Conservation (phyloP, 352 stramenopile genomes). For the Globisporangium okanoganense region DNA sequence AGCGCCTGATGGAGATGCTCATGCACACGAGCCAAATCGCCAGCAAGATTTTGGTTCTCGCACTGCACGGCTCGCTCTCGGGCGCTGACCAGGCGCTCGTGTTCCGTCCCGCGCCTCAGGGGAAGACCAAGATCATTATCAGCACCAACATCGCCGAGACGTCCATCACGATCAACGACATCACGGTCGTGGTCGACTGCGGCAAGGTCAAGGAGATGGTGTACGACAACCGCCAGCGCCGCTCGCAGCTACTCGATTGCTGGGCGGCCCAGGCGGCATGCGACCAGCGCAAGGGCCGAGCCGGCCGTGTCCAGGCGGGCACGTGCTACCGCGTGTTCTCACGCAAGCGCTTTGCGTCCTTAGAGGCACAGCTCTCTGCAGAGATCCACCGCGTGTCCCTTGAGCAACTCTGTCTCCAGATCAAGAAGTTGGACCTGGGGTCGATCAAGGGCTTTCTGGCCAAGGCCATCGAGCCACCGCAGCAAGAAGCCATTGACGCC, state of each 20-base stretch:
- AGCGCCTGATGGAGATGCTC: slow-evolving; percentile 74
- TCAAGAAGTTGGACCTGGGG: slow-evolving; percentile 79
- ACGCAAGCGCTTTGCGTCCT: slow-evolving; percentile 46
- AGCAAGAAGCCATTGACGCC: slow-evolving; percentile 85
- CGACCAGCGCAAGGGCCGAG: slow-evolving; percentile 81
- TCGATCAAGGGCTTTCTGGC: slow-evolving; percentile 68
- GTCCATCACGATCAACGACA: slow-evolving; percentile 88
- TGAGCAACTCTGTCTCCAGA: slow-evolving; percentile 83
- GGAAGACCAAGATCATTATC: slow-evolving; percentile 83
- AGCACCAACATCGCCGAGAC: slow-evolving; percentile 90
- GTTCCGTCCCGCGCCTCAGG: slow-evolving; percentile 54
- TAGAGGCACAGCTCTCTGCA: slow-evolving; percentile 71
- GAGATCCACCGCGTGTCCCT: slow-evolving; percentile 88
- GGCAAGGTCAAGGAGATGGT: slow-evolving; percentile 89
- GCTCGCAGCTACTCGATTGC: slow-evolving; percentile 76
- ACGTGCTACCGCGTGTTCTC: slow-evolving; percentile 81
- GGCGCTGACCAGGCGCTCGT: slow-evolving; percentile 68
- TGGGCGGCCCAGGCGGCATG: slow-evolving; percentile 80
- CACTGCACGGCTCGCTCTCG: slow-evolving; percentile 76
- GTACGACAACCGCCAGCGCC: slow-evolving; percentile 66
- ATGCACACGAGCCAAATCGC: slow-evolving; percentile 21
- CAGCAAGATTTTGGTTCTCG: slow-evolving; percentile 54
- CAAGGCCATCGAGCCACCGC: slow-evolving; percentile 91
- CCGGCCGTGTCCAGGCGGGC: slow-evolving; percentile 74
- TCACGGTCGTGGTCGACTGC: slow-evolving; percentile 83